Conservation (phyloP, 257 asterid species). For the Buddleja alternifolia region DNA sequence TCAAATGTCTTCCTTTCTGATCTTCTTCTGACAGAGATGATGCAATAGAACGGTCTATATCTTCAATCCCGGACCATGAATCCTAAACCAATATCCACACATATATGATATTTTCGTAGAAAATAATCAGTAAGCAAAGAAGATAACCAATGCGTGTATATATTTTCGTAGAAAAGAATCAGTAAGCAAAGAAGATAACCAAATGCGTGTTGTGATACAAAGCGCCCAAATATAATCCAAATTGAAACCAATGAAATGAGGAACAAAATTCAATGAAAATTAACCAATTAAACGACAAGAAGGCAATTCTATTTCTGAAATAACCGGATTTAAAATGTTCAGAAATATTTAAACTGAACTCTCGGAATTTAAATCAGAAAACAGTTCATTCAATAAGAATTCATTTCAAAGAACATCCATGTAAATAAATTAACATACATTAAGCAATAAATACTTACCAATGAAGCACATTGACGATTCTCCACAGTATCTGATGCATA, state of each 20-base stretch:
- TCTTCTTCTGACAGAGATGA: slow-evolving; percentile 80
- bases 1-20: slow-evolving; percentile 50
- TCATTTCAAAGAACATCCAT: neutral
- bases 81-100: slow-evolving; percentile 46
- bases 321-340: neutral
- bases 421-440: neutral
- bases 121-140: neutral
- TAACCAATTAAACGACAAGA: no score
- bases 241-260: slow-evolving; percentile 3
- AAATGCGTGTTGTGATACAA: neutral
- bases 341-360: no score
- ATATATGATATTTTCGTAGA: slow-evolving; percentile 6
- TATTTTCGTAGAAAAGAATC: no score
- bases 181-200: neutral
- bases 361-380: neutral
- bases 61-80: slow-evolving; percentile 67
- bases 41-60: slow-evolving; percentile 81
- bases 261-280: neutral
- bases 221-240: neutral
- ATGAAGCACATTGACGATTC: slow-evolving; percentile 63
- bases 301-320: neutral
- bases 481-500: slow-evolving; percentile 51
- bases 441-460: slow-evolving; percentile 42
- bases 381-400: neutral
- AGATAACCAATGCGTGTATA: neutral